Conservation (phyloP, 2,329 filamentous ascomycete genomes). For the Lecanicillium sp. region DNA sequence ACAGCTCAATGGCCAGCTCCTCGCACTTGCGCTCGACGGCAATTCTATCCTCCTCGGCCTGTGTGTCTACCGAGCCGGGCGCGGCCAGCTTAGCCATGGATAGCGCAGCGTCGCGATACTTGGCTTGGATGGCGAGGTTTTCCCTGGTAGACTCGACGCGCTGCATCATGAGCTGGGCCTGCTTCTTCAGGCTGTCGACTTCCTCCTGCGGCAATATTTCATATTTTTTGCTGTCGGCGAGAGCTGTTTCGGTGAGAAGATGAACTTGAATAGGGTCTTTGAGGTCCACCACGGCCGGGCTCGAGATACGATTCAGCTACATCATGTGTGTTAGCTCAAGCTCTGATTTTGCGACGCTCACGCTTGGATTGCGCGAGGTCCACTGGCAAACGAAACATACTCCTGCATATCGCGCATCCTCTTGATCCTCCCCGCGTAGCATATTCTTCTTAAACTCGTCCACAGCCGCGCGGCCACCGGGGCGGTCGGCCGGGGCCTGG, state of each 20-base stretch:
- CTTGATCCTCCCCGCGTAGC: slow-evolving; percentile 43
- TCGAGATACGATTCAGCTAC: slow-evolving; percentile 48
- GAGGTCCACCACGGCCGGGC: slow-evolving; percentile 49
- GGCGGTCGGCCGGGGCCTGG: slow-evolving; percentile 18
- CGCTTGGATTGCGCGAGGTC: not conserved
- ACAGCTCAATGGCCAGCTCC: slow-evolving; percentile 72
- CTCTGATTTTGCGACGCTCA: not conserved
- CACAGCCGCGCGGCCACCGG: slow-evolving; percentile 39
- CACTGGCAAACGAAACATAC: slow-evolving; percentile 31
- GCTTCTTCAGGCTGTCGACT: slow-evolving; percentile 85
- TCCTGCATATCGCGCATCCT: slow-evolving; percentile 47
- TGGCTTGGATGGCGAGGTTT: slow-evolving; percentile 82
- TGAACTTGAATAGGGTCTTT: slow-evolving; percentile 78
- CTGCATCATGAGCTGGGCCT: slow-evolving; percentile 61
- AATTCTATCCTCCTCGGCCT: slow-evolving; percentile 67
- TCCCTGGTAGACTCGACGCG: slow-evolving; percentile 76
- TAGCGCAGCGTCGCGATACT: slow-evolving; percentile 86
- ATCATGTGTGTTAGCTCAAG: slow-evolving; percentile 7
- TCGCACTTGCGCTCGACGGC: slow-evolving; percentile 76
- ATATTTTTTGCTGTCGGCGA: slow-evolving; percentile 78
- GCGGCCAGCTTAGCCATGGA: slow-evolving; percentile 78
- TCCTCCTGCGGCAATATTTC: slow-evolving; percentile 86
- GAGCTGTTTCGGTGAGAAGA: slow-evolving; percentile 84
- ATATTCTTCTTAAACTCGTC: slow-evolving; percentile 52
- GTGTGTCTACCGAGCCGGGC: slow-evolving; percentile 41